Evolutionary conservation across 179 eudicot genomes (phyloP), one percentile per base, ranked within the genome.

Genomic region (Spinacia oleracea): DNA sequence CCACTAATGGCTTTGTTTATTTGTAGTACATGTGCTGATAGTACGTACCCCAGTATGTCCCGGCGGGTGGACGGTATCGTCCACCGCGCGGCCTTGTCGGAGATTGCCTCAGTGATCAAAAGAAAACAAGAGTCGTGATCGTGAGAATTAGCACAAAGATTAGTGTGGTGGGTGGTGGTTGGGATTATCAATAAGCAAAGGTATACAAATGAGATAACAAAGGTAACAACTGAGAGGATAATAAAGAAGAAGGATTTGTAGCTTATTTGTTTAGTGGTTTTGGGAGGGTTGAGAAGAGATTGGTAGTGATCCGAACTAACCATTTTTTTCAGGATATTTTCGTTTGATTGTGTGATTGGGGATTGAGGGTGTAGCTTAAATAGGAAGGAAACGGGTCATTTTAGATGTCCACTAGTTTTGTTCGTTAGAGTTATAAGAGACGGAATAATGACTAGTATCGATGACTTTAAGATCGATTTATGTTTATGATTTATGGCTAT

Each of bases 101-200:
- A 46, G 71, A 34, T n/a, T 9, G 77, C 77, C 65, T 89, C 80
- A 3, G 77, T 67, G 6, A 89, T 67, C 58, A 84, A 76, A 55
- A 5, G 70, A 46, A 27, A 16, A 15, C 27, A 80, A 63, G 21
- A 20, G 58, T 53, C 6, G 58, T 0, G 58, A 16, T 87, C 81
- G 21, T 46, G 79, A 43, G 89, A 87, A 31, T 53, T 50, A 31
- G 77, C 75, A 64, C 90, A 86, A 55, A 89, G 23, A 1, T 73
- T 63, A 0, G 32, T 31, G 69, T 42, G 60, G 23, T 76, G 50
- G 23, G 43, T 42, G 42, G 29, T 38, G 9, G 74, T 7, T 38
- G 78, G 70, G 71, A 82, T 66, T 43, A 45, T 58, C 11, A 59
- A 4, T 25, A 74, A 67, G 48, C 76, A 70, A 82, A 82, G 23